Evolutionary conservation across 2,329 filamentous ascomycete species (phyloP).

Genomic region (Arthroderma sp.): DNA sequence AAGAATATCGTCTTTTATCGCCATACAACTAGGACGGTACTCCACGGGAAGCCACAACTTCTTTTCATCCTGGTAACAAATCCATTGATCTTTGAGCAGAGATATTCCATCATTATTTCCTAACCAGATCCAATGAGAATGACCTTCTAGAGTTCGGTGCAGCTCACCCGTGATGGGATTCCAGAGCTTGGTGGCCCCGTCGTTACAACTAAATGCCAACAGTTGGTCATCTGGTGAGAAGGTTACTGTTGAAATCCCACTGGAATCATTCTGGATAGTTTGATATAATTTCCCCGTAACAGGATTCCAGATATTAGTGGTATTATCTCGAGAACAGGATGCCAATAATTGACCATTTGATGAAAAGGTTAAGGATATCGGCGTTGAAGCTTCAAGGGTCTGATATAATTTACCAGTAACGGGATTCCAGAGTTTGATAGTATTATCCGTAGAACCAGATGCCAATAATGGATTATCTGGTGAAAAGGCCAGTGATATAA

Average conservation of each 20-base stretch:
- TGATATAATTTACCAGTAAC: background rate
- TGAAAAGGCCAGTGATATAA: background rate
- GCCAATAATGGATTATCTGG: background rate
- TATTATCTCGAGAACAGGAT: background rate
- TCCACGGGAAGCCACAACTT: constrained; percentile 3
- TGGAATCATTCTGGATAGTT: background rate
- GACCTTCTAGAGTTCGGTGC: background rate
- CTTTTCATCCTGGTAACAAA: background rate
- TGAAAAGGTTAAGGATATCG: constrained; percentile 14
- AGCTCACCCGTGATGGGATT: background rate
- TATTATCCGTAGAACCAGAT: constrained; percentile 7
- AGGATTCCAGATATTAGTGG: background rate
- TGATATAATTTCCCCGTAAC: background rate
- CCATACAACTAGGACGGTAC: background rate
- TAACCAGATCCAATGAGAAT: background rate
- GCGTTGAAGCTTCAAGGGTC: background rate
- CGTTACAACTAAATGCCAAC: background rate
- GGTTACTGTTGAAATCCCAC: constrained; percentile 2
- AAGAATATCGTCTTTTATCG: background rate
- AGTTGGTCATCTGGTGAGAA: constrained; percentile 3
- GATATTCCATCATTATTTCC: background rate
- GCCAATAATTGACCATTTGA: constrained; percentile 12
- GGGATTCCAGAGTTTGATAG: constrained; percentile 14
- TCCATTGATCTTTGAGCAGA: background rate
- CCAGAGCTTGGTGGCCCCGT: constrained; percentile 11